A percentile compares a stretch with the other conserved stretches of the same genome.
These are phyloP conservation scores for Emmonsiellopsis sp. DNA, from an alignment of 2,329 filamentous ascomycete genomes.

Conservation along the genomic window DNA sequence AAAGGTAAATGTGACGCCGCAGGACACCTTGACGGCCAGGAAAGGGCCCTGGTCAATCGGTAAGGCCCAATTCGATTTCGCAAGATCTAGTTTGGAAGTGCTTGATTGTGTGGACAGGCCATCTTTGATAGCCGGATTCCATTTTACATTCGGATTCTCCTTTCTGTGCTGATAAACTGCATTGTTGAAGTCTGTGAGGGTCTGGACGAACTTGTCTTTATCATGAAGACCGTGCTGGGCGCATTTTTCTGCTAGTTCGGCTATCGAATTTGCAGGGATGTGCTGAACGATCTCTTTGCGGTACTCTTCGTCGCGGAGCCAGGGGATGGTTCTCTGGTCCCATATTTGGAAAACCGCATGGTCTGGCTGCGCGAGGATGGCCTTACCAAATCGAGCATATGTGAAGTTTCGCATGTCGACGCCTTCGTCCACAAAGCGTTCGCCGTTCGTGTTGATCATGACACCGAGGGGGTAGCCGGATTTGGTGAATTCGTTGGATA, in stretches of 20 bases:
- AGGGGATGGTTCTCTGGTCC: conserved; percentile 44
- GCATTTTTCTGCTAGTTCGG: conserved; percentile 47
- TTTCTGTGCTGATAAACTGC: conserved; percentile 41
- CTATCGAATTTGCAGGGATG: conserved; percentile 41
- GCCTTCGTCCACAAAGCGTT: conserved; percentile 59
- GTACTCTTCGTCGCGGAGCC: conserved; percentile 55
- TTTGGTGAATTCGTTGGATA: conserved; percentile 60
- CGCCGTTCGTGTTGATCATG: conserved; percentile 51
- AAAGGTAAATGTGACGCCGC: conserved; percentile 61
- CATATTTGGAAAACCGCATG: conserved; percentile 56
- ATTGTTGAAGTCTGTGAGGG: conserved; percentile 47
- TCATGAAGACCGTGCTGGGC: conserved; percentile 38
- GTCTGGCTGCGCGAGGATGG: conserved; percentile 50
- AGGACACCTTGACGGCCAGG: conserved; percentile 54
- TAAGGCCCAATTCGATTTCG: conserved; percentile 59
- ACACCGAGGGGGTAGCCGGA: conserved; percentile 58
- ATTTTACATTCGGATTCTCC: conserved; percentile 39
- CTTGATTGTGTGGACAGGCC: conserved; percentile 51
- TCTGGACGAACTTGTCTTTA: conserved; percentile 40
- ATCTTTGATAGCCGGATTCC: conserved; percentile 53
- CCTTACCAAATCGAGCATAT: conserved; percentile 55
- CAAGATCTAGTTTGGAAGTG: conserved; percentile 32
- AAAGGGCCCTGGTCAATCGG: conserved; percentile 50
- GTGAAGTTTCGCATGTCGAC: conserved; percentile 57
- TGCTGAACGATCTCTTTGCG: conserved; percentile 47